Evolutionary conservation across 2,329 filamentous ascomycete genomes (phyloP).

Genomic region (Beauveria pseudobassiana): DNA sequence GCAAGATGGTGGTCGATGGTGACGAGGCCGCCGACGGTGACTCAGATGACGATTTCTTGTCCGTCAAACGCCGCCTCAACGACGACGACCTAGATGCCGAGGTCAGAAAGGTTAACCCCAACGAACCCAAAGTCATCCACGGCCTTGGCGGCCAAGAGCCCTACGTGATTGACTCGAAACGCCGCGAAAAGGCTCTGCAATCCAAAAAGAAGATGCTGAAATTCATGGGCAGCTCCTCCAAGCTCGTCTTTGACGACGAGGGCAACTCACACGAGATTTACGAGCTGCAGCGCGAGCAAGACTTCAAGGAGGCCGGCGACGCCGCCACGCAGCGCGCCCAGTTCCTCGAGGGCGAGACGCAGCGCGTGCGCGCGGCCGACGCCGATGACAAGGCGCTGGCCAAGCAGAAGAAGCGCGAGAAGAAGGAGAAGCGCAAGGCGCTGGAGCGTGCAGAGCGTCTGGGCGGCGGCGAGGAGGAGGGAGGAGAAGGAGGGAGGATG

Average conservation of each 20-base stretch:
- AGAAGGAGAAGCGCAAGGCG: constrained; percentile 65
- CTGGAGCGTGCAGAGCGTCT: constrained; percentile 41
- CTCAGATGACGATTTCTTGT: constrained; percentile 74
- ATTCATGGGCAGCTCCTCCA: constrained; percentile 78
- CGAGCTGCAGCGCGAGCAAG: constrained; percentile 77
- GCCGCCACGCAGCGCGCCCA: constrained; percentile 67
- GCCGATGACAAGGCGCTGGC: constrained; percentile 73
- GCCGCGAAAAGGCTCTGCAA: constrained; percentile 87
- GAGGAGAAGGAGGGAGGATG: constrained; percentile 32
- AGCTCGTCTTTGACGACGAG: constrained; percentile 87
- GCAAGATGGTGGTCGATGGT: constrained; percentile 63
- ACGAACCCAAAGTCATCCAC: constrained; percentile 51
- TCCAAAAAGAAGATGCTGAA: constrained; percentile 93
- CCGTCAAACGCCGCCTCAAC: constrained; percentile 79
- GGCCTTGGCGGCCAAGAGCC: constrained; percentile 64
- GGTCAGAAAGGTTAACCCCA: constrained; percentile 34
- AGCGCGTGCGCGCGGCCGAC: constrained; percentile 67
- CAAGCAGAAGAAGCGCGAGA: constrained; percentile 71
- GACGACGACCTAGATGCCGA: constrained; percentile 56
- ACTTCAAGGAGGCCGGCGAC: constrained; percentile 67
- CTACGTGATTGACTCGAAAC: constrained; percentile 85
- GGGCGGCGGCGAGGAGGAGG: constrained; percentile 38
- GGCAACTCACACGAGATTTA: constrained; percentile 79
- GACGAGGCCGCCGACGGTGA: constrained; percentile 44
- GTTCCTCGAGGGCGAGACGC: constrained; percentile 71